These are phyloP conservation scores for Penicillium sp. DNA, from an alignment of 2,329 filamentous ascomycete species.

Conservation along the genomic window DNA sequence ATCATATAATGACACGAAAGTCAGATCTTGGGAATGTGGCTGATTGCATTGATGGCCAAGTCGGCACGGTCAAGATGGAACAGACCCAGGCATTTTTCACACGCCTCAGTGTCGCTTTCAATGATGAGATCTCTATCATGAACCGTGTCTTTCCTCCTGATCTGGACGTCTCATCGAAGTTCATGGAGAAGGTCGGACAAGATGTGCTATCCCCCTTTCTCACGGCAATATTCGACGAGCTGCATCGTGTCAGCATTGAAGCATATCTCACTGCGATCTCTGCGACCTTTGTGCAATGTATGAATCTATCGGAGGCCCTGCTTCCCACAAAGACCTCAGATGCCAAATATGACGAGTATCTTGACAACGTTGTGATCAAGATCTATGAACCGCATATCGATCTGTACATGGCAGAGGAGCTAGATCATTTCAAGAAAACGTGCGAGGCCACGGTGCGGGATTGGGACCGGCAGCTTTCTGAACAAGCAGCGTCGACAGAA, in stretches of 20 bases:
- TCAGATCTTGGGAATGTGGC: slow-evolving; percentile 71
- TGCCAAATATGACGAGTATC: slow-evolving; percentile 62
- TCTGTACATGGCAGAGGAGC: slow-evolving; percentile 86
- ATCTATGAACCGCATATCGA: slow-evolving; percentile 94
- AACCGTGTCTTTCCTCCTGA: slow-evolving; percentile 76
- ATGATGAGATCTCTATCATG: slow-evolving; percentile 79
- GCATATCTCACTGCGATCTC: slow-evolving; percentile 84
- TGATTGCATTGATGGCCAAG: slow-evolving; percentile 74
- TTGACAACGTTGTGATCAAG: slow-evolving; percentile 66
- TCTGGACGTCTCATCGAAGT: slow-evolving; percentile 70
- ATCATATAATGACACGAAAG: slow-evolving; percentile 76
- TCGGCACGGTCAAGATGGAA: slow-evolving; percentile 72
- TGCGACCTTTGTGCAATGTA: slow-evolving; percentile 81
- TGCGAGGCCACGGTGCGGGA: slow-evolving; percentile 74
- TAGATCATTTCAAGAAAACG: slow-evolving; percentile 77
- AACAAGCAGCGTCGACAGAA: slow-evolving; percentile 87
- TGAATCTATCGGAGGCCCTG: slow-evolving; percentile 74
- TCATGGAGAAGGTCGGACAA: slow-evolving; percentile 80
- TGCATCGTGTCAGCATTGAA: slow-evolving; percentile 72
- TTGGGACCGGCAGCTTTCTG: slow-evolving; percentile 90
- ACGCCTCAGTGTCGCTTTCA: slow-evolving; percentile 70
- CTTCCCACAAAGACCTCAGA: slow-evolving; percentile 63
- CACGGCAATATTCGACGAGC: slow-evolving; percentile 81
- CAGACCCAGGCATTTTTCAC: slow-evolving; percentile 83
- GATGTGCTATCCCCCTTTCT: slow-evolving; percentile 83